Evolutionary conservation across 768 basidiomycete species (phyloP), one percentile per base, ranked within the genome.

Genomic region (Tylopilus subfusipes): DNA sequence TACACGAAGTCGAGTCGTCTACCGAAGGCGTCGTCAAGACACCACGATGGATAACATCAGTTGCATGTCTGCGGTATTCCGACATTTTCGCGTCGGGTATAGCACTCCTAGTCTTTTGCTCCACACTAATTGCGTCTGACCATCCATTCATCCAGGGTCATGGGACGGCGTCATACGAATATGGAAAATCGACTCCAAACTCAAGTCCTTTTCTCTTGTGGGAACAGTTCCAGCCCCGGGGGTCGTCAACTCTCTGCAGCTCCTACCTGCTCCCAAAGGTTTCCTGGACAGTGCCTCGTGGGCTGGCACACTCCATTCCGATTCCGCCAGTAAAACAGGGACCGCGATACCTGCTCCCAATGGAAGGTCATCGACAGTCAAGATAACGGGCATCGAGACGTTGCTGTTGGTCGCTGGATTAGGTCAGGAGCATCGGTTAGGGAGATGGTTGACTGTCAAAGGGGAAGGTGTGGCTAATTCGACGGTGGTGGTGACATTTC

Each of bases 101-200:
- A 77, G 70, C 2, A 16, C 21, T 31, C 19, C 45, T 48, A 24
- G 38, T 22, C 39, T 21, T 38, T 30, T 24, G 8, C 27, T 36
- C 10, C 8, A n/a, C 11, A 13, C 27, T 27, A 21, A 27, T 53
- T 27, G 54, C 52, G 18, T n/a, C 14, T 63, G 48, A 50, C 42
- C 40, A 39, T 55, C 14, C 8, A 13, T 40, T 38, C 19, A 9
- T 24, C 3, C 57, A 97, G 94, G 96, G 30, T 98, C 97, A 12
- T 98, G 91, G 88, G 93, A 97, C 58, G 93, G 93, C 42, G 68
- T 78, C 45, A 82, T 98, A 63, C 88, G 90, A 47, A 75, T 99
- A 68, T 99, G 97, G 96, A 86, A 90, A 65, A 76, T 99, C 30
- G 89, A 94, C 58, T 63, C 82, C 1, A 87, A 83, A 58, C 72